These are phyloP conservation scores for Cystobasidium sp. DNA, from an alignment of 1,284 basidiomycete species.

Conservation along the genomic window DNA sequence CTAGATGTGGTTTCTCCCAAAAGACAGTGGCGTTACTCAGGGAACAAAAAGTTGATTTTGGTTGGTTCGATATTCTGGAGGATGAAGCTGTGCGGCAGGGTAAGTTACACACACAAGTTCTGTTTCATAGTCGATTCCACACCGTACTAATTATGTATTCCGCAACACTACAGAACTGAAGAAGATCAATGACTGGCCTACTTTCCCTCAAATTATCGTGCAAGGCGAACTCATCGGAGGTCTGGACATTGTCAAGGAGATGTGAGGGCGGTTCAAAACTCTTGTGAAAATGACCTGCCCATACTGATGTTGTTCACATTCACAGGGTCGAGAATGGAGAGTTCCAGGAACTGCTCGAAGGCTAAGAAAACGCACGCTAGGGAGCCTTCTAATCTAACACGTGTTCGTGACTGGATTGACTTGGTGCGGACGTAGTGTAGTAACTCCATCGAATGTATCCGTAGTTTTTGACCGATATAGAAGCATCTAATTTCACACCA, in stretches of 20 bases:
- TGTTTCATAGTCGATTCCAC: not conserved
- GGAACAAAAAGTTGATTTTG: conserved; percentile 68
- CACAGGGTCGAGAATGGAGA: conserved; percentile 45
- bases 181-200: conserved; percentile 69
- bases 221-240: conserved; percentile 75
- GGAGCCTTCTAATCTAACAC: not conserved
- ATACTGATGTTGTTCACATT: not conserved
- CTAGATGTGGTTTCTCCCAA: conserved; percentile 81
- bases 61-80: conserved; percentile 73
- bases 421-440: too few relatives aligned
- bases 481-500: too few relatives aligned
- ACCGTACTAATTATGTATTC: not conserved
- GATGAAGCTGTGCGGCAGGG: conserved; percentile 73
- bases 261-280: conserved; percentile 41
- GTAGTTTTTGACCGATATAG: too few relatives aligned
- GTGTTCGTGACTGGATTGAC: not conserved
- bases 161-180: conserved; percentile 61
- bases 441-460: not conserved
- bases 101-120: conserved; percentile 47
- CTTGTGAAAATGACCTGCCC: not conserved
- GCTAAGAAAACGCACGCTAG: not conserved
- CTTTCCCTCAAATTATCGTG: conserved; percentile 69
- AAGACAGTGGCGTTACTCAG: conserved; percentile 69
- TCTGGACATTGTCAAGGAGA: conserved; percentile 60
- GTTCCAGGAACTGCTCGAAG: conserved; percentile 42